Percentiles rank a stretch among this genome's conserved stretches.
Conservation (phyloP, 306 rosid genomes). For the Argentina anserina region DNA sequence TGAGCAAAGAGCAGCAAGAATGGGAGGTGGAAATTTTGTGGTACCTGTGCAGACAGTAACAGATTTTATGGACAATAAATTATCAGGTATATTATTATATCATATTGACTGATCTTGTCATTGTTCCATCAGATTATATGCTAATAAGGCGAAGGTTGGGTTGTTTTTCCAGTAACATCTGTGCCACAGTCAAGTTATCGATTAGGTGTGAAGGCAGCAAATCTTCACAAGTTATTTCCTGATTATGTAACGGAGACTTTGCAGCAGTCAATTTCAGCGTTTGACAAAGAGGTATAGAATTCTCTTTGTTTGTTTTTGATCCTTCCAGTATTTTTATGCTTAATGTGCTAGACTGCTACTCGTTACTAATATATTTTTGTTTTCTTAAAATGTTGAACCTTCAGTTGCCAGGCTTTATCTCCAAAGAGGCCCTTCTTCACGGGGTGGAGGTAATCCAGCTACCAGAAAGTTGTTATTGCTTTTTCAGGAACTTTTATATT, state of each 20-base stretch:
- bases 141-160: slow-evolving; percentile 22
- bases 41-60: slow-evolving; percentile 93
- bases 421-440: slow-evolving; percentile 86
- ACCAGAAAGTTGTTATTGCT: neutral
- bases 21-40: slow-evolving; percentile 89
- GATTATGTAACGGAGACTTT: slow-evolving; percentile 64
- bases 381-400: slow-evolving; percentile 24
- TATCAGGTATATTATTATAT: slow-evolving; percentile 50
- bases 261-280: slow-evolving; percentile 61
- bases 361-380: neutral
- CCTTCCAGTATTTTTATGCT: slow-evolving; percentile 8
- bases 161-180: slow-evolving; percentile 49
- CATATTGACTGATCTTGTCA: slow-evolving; percentile 21
- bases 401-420: slow-evolving; percentile 91
- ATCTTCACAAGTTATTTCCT: slow-evolving; percentile 75
- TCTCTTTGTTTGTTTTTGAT: slow-evolving; percentile 1
- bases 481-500: neutral
- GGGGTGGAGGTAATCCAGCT: slow-evolving; percentile 81
- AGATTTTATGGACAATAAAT: slow-evolving; percentile 67
- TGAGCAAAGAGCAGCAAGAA: slow-evolving; percentile 71
- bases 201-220: slow-evolving; percentile 85
- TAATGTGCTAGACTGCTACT: slow-evolving; percentile 1
- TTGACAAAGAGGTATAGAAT: slow-evolving; percentile 69
- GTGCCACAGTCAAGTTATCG: slow-evolving; percentile 90
- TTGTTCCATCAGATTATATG: slow-evolving; percentile 14